A percentile compares a stretch with the other conserved stretches of the same genome.
Evolutionary conservation across 73 alveolate genomes (phyloP).

Genomic region (Blepharisma japonicum): DNA sequence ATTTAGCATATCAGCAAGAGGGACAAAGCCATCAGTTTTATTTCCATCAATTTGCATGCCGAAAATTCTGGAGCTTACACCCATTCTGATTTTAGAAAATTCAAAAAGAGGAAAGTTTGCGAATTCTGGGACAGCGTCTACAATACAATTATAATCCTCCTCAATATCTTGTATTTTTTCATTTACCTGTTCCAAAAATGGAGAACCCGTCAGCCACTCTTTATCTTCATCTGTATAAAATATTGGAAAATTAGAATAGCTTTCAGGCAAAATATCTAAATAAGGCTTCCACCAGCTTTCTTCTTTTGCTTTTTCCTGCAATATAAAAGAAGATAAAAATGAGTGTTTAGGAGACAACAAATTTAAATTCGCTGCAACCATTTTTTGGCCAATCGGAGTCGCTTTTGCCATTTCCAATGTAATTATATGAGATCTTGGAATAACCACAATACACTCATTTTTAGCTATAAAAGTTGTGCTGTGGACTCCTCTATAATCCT

Average conservation of each 20-base stretch:
- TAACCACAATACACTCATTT: conserved; percentile 69
- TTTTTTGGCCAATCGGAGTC: conserved; percentile 79
- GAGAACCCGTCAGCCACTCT: conserved; percentile 90
- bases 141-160: conserved; percentile 80
- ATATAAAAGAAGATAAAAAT: conserved; percentile 79
- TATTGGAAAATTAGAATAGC: conserved; percentile 81
- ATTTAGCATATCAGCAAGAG: conserved; percentile 96
- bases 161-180: conserved; percentile 81
- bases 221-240: conserved; percentile 85
- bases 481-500: conserved; percentile 89
- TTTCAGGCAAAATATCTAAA: conserved; percentile 87
- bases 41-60: conserved; percentile 85
- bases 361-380: conserved; percentile 73
- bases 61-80: conserved; percentile 86
- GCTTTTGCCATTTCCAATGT: conserved; percentile 92
- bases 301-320: conserved; percentile 74
- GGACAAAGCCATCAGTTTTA: conserved; percentile 96
- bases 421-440: conserved; percentile 88
- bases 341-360: conserved; percentile 96
- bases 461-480: conserved; percentile 61
- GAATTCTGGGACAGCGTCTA: conserved; percentile 77
- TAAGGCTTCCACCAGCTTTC: conserved; percentile 79
- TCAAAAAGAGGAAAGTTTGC: conserved; percentile 72
- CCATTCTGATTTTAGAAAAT: conserved; percentile 89
- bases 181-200: conserved; percentile 71